These are phyloP conservation scores for Penicillium nucicola DNA, from an alignment of 495 filamentous ascomycete genomes.

Conservation along the genomic window DNA sequence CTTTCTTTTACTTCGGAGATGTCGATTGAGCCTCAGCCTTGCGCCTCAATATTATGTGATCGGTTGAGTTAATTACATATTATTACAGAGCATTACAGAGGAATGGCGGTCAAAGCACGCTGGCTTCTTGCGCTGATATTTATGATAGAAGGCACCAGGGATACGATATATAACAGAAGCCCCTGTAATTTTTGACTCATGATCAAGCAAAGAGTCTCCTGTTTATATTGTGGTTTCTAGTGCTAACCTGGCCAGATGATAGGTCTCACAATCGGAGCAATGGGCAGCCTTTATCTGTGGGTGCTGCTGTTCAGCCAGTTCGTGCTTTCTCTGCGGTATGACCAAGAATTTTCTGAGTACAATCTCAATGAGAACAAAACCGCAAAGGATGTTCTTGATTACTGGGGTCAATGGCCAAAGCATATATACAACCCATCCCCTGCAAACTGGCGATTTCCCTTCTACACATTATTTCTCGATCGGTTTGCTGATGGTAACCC, in stretches of 20 bases:
- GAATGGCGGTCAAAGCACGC: background rate
- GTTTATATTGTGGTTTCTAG: too few relatives aligned
- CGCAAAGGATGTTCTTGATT: conserved; percentile 56
- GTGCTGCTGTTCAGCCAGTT: too few relatives aligned
- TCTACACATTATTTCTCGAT: conserved; percentile 69
- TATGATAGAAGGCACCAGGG: background rate
- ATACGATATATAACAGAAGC: too few relatives aligned
- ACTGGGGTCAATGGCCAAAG: conserved; percentile 50
- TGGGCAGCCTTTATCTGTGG: too few relatives aligned
- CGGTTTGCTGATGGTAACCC: conserved; percentile 71
- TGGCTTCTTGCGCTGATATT: background rate
- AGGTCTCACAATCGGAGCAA: too few relatives aligned
- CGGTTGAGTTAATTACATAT: too few relatives aligned
- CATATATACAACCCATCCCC: conserved; percentile 53
- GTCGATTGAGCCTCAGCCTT: background rate
- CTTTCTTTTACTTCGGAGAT: background rate
- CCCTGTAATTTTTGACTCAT: too few relatives aligned
- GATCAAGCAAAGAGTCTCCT: too few relatives aligned
- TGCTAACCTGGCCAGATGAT: too few relatives aligned
- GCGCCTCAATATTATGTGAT: background rate
- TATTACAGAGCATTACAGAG: background rate
- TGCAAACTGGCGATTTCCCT: conserved; percentile 65
- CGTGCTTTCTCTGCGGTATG: conserved; percentile 28
- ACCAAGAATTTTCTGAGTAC: conserved; percentile 48
- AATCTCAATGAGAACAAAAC: conserved; percentile 62